Percentiles rank a stretch among this genome's conserved stretches.
Evolutionary conservation across 305 asterid species (phyloP).

Genomic region (Fraxinus dipetala): DNA sequence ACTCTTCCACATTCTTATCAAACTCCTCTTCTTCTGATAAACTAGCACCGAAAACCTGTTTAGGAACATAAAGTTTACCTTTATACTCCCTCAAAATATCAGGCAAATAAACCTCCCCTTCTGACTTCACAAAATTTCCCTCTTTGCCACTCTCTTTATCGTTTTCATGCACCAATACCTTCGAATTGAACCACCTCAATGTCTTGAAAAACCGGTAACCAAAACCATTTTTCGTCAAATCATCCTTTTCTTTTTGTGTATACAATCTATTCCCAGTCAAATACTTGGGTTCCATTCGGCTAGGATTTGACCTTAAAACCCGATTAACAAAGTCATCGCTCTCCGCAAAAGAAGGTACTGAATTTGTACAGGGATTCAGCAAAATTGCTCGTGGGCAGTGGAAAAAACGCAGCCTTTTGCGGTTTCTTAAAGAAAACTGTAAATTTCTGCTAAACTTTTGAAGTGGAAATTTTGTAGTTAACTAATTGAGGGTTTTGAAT

Average conservation of each 20-base stretch:
- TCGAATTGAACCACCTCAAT: slow-evolving; percentile 36
- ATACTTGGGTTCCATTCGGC: slow-evolving; percentile 47
- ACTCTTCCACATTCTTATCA: slow-evolving; percentile 60
- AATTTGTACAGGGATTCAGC: not conserved
- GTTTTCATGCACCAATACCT: slow-evolving; percentile 22
- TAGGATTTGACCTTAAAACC: slow-evolving; percentile 42
- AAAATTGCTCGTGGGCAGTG: not conserved
- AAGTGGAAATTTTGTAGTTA: not conserved
- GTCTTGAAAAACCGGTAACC: slow-evolving; percentile 27
- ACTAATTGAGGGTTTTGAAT: not conserved
- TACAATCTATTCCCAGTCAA: slow-evolving; percentile 36
- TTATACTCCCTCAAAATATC: slow-evolving; percentile 50
- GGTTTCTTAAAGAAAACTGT: not conserved
- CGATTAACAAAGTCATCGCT: not conserved
- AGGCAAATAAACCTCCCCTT: slow-evolving; percentile 25
- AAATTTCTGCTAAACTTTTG: not conserved
- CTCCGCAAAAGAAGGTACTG: not conserved
- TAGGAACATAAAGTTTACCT: slow-evolving; percentile 51
- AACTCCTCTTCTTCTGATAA: slow-evolving; percentile 87
- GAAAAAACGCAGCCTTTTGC: not conserved
- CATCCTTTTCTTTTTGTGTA: slow-evolving; percentile 41
- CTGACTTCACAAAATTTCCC: slow-evolving; percentile 15
- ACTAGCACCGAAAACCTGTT: slow-evolving; percentile 53
- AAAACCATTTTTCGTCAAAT: slow-evolving; percentile 26
- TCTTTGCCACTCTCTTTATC: slow-evolving; percentile 10